Conservation (phyloP, 768 basidiomycete species). For the Chalciporus pseudorubinellus region DNA sequence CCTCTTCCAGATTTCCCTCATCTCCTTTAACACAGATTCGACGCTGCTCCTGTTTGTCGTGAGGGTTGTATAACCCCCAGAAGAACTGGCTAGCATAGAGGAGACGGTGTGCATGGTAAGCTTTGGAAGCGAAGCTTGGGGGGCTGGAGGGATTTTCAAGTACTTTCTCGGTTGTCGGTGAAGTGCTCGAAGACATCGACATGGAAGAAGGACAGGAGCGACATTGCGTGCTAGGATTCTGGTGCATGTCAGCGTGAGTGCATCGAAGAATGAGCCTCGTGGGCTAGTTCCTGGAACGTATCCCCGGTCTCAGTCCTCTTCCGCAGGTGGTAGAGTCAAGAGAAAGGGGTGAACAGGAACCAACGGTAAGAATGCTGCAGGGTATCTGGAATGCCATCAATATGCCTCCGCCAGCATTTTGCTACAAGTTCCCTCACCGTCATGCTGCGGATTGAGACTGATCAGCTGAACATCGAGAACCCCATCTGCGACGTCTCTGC, state of each 20-base stretch:
- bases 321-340: slow-evolving; percentile 18
- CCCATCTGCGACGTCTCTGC: not conserved
- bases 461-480: not conserved
- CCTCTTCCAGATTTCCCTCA: slow-evolving; percentile 36
- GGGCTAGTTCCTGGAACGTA: not conserved
- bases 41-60: slow-evolving; percentile 84
- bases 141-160: slow-evolving; percentile 46
- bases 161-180: not conserved
- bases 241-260: slow-evolving; percentile 51
- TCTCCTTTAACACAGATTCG: slow-evolving; percentile 67
- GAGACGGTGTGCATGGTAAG: slow-evolving; percentile 77
- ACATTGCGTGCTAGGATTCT: slow-evolving; percentile 51
- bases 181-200: not conserved
- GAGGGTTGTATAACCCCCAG: slow-evolving; percentile 77
- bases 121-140: slow-evolving; percentile 52
- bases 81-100: slow-evolving; percentile 68
- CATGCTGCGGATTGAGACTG: slow-evolving; percentile 16
- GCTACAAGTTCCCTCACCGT: not conserved
- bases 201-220: not conserved
- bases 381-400: slow-evolving; percentile 65
- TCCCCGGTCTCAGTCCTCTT: not conserved
- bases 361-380: slow-evolving; percentile 50
- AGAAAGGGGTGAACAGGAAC: slow-evolving; percentile 56
- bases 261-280: slow-evolving; percentile 41
- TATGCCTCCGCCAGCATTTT: slow-evolving; percentile 39